A percentile compares a stretch with the other conserved stretches of the same genome.
phyloP scores from a whole-genome alignment of 2,329 filamentous ascomycete genomes.

The Scopulariopsis brevicaulis region DNA sequence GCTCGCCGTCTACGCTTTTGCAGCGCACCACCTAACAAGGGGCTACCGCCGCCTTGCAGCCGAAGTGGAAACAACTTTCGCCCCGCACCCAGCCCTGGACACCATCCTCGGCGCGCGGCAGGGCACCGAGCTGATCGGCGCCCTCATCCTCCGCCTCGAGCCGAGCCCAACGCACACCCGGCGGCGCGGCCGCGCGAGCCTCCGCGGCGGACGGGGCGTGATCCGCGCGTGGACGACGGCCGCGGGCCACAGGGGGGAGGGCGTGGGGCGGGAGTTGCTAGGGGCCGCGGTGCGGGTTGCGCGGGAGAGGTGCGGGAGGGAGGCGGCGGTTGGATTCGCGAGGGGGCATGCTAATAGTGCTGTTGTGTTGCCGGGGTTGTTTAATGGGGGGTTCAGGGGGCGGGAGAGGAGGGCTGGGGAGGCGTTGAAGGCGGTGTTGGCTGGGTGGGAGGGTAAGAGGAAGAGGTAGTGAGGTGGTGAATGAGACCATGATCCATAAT shows the following conservation, averaged over 20 bases:
- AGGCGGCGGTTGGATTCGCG: constrained; percentile 60
- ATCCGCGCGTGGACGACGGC: constrained; percentile 77
- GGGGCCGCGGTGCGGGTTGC: constrained; percentile 60
- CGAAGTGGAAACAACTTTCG: constrained; percentile 48
- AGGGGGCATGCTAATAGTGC: constrained; percentile 65
- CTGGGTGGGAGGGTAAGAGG: constrained; percentile 34
- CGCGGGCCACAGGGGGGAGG: constrained; percentile 55
- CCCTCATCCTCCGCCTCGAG: constrained; percentile 57
- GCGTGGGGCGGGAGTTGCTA: constrained; percentile 62
- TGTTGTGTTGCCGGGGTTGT: constrained; percentile 49
- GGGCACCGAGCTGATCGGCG: constrained; percentile 58
- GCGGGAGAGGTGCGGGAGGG: constrained; percentile 55
- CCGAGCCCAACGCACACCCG: constrained; percentile 11
- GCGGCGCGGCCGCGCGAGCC: constrained; percentile 6
- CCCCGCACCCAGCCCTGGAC: constrained; percentile 38
- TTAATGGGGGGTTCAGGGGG: constrained; percentile 48
- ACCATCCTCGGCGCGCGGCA: constrained; percentile 55
- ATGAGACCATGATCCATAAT: too few species aligned
- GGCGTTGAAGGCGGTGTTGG: constrained; percentile 38
- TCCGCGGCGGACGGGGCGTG: constrained; percentile 43
- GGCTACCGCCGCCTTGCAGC: constrained; percentile 56
- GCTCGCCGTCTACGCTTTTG: constrained; percentile 51
- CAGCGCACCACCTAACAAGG: constrained; percentile 46
- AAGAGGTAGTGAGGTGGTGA: constrained; percentile 25
- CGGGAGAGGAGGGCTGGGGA: constrained; percentile 46